Evolutionary conservation across 1,139 yeast species (phyloP).

Genomic region (Casaregolazyma lundiana): DNA sequence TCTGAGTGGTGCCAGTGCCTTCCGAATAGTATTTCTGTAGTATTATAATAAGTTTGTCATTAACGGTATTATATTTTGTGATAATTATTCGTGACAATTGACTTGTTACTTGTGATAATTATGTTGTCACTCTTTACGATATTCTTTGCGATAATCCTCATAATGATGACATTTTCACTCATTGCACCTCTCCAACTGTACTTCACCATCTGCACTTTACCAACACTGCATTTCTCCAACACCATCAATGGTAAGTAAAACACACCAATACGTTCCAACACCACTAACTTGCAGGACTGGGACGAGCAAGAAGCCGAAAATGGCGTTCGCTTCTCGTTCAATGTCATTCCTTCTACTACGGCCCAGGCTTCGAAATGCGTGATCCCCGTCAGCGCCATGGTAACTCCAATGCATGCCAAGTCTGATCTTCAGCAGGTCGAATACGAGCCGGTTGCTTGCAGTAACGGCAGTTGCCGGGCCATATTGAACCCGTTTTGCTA

Average conservation of each 20-base stretch:
- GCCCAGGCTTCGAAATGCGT: conserved; percentile 55
- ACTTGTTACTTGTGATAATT: no score
- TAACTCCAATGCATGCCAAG: conserved; percentile 60
- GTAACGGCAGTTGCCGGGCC: conserved; percentile 48
- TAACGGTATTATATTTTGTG: background rate
- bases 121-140: no score
- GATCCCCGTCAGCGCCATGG: conserved; percentile 60
- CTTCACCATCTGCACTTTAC: background rate
- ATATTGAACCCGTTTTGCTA: conserved; percentile 56
- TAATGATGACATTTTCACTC: no score
- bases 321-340: conserved; percentile 68
- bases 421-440: conserved; percentile 40
- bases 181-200: background rate
- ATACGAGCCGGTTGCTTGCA: conserved; percentile 47
- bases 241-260: background rate
- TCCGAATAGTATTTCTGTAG: no score
- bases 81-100: background rate
- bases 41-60: background rate
- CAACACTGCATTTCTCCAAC: background rate
- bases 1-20: no score
- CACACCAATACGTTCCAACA: background rate
- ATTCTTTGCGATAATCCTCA: no score
- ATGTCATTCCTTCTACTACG: conserved; percentile 55
- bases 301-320: conserved; percentile 50
- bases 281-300: conserved; percentile 30